Evolutionary conservation across 1,284 basidiomycete species (phyloP), one percentile per base, ranked within the genome.

Genomic region (Tranzscheliella williamsii): DNA sequence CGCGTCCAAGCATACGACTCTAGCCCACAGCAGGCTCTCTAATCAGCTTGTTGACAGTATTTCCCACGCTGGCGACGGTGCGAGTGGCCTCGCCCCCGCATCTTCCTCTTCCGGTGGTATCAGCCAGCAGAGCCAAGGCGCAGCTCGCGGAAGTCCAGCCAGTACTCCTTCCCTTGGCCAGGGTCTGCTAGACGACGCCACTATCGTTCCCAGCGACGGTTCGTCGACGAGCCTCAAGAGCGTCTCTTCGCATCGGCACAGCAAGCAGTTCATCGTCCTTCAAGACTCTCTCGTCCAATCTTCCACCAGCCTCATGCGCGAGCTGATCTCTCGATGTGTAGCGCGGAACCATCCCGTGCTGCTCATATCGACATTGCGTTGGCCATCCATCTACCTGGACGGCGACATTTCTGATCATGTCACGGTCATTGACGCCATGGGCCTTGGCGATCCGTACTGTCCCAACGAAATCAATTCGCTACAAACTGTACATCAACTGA

Each of bases 201-300:
- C 49, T 15, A 51, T 65, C 23, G 49, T 47, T 6, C 62, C 51
- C 5, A 42, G 47, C 11, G 51, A 54, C 2, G 46, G 42, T 3
- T 41, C 61, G 6, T 45, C 45, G 13, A 41, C 26, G 26, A 39
- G 38, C 0, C 24, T 53, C 24, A 63, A 53, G 31, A 57, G 49
- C 31, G 41, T 33, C 33, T 34, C 30, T 8, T 48, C 53, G 23
- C 50, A 64, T 16, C 40, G 62, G 13, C 56, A 65, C 16, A 47
- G 43, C n/a, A 68, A 57, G 38, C 63, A 72, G 51, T 52, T 73
- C 7, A 49, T 69, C 4, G 27, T 73, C 6, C 24, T 73, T 13
- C 65, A 67, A 35, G 68, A 70, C 26, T 54, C 51, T n/a, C n/a
- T 62, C 17, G 63, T 62, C 15, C 70, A 70, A 27, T 67, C 65